Evolutionary conservation across 225 moss, liverwort and hornwort species (phyloP).

Genomic region (Rhytidiadelphus loreus): DNA sequence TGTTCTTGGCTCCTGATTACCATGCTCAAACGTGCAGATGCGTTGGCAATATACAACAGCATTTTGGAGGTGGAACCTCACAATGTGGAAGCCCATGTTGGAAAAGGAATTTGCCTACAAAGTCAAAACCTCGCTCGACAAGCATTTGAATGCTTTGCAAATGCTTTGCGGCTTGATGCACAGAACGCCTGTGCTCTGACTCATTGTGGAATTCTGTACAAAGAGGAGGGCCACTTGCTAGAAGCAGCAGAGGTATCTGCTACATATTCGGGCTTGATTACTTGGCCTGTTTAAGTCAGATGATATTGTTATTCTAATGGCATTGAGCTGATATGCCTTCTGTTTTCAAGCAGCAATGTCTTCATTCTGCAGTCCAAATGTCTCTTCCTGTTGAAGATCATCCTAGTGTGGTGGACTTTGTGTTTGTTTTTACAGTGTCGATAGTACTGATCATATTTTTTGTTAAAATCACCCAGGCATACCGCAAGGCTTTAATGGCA

Average conservation of each 20-base stretch:
- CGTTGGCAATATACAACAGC: slow-evolving; percentile 54
- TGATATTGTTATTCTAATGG: not conserved
- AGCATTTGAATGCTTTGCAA: slow-evolving; percentile 80
- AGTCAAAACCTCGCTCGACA: slow-evolving; percentile 52
- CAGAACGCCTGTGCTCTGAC: slow-evolving; percentile 77
- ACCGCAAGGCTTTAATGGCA: slow-evolving; percentile 70
- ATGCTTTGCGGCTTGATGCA: slow-evolving; percentile 65
- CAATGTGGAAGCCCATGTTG: slow-evolving; percentile 79
- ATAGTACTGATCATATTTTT: not conserved
- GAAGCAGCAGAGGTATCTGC: slow-evolving; percentile 73
- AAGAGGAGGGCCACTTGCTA: slow-evolving; percentile 78
- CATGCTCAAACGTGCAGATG: slow-evolving; percentile 31
- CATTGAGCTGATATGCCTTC: not conserved
- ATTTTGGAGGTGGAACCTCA: slow-evolving; percentile 64
- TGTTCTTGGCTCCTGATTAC: not conserved
- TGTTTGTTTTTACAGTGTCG: not conserved
- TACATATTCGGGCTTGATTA: not conserved
- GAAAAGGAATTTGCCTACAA: slow-evolving; percentile 80
- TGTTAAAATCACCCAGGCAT: slow-evolving; percentile 44
- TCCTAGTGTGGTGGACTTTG: not conserved
- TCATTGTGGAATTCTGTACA: slow-evolving; percentile 77
- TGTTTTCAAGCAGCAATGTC: not conserved
- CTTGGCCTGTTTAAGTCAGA: not conserved
- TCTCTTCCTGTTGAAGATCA: not conserved
- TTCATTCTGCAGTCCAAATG: not conserved